Conservation (phyloP, 192 early-diverging fungal species). For the Gonapodya sp. region DNA sequence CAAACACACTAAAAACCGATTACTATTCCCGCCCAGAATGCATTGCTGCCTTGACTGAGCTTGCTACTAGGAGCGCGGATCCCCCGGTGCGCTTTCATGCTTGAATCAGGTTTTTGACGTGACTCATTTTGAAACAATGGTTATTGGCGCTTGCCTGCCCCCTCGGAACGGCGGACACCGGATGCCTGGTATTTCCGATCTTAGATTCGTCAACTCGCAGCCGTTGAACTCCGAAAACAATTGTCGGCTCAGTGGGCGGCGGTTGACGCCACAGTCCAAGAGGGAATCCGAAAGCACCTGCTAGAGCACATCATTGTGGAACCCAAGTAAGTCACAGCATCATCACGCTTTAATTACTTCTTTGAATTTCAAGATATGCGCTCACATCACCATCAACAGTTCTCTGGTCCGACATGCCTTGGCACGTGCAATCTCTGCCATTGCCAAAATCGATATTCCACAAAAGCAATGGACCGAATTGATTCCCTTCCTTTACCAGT, state of each 20-base stretch:
- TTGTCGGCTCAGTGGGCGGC: conserved; percentile 67
- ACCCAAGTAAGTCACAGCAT: conserved; percentile 38
- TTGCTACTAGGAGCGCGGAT: conserved; percentile 52
- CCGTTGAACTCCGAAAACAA: conserved; percentile 83
- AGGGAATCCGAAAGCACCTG: conserved; percentile 53
- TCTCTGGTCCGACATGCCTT: conserved; percentile 63
- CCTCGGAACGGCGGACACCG: not conserved
- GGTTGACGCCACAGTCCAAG: conserved; percentile 41
- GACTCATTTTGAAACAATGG: conserved; percentile 14
- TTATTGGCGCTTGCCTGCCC: not conserved
- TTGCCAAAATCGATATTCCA: conserved; percentile 72
- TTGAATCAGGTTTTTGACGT: too few relatives aligned
- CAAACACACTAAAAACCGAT: conserved; percentile 60
- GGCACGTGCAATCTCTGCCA: conserved; percentile 81
- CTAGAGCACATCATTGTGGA: conserved; percentile 68
- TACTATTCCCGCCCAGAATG: conserved; percentile 60
- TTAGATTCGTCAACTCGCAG: conserved; percentile 70
- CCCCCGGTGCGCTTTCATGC: conserved; percentile 25
- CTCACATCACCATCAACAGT: conserved; percentile 23
- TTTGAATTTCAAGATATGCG: too few relatives aligned
- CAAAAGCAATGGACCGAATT: conserved; percentile 69
- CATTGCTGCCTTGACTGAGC: conserved; percentile 72
- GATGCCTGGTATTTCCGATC: not conserved
- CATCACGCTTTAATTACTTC: not conserved
- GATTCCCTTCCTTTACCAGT: conserved; percentile 67